Conservation (phyloP, 2,329 filamentous ascomycete genomes). For the Microcyclosporella mali region DNA sequence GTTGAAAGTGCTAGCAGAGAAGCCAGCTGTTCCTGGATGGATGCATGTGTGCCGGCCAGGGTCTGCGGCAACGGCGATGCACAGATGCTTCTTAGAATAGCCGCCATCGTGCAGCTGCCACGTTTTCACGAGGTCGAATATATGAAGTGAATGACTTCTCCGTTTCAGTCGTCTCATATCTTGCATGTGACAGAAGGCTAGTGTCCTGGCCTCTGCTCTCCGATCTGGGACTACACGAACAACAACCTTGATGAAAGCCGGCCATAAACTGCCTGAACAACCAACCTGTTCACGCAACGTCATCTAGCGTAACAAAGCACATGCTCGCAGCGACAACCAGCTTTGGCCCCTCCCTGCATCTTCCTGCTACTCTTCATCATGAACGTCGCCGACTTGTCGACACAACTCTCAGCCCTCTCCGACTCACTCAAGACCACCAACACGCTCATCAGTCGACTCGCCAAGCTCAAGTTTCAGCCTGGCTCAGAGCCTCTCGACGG, state of each 20-base stretch:
- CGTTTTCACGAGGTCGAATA: constrained; percentile 3
- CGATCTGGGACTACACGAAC: background rate
- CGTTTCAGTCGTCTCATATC: background rate
- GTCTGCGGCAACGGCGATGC: background rate
- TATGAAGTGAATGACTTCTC: background rate
- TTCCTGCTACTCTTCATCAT: constrained; percentile 7
- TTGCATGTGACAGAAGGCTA: background rate
- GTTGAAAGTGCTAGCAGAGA: background rate
- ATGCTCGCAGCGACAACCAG: background rate
- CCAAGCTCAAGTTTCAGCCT: constrained; percentile 54
- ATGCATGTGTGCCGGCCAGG: no score
- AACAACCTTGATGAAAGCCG: background rate
- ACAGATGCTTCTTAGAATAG: no score
- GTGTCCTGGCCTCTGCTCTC: background rate
- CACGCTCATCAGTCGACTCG: constrained; percentile 51
- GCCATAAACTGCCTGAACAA: no score
- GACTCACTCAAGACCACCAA: constrained; percentile 49
- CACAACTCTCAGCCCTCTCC: constrained; percentile 37
- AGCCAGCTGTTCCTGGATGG: no score
- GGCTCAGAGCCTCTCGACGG: constrained; percentile 58
- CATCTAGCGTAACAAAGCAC: no score
- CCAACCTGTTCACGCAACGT: no score
- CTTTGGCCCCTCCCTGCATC: background rate
- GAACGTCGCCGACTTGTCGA: constrained; percentile 21
- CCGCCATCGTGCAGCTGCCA: background rate